Percentiles rank a stretch among this genome's conserved stretches.
These are phyloP conservation scores for Corrigiola litoralis DNA, from an alignment of 179 eudicot genomes.

Conservation along the genomic window DNA sequence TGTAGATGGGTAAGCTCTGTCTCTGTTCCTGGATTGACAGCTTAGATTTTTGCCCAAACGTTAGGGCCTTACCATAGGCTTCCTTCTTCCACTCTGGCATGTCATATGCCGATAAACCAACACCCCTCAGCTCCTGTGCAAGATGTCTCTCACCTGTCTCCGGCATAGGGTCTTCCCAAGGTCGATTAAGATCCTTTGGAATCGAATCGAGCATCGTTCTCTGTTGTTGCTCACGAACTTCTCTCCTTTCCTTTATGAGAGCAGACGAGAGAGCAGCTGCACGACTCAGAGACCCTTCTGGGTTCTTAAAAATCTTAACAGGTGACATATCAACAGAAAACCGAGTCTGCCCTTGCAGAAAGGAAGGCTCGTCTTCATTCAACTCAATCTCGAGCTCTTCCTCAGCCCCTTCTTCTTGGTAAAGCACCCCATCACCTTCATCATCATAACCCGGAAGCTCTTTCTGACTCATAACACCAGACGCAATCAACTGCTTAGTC, in stretches of 20 bases:
- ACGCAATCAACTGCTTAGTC: constrained; percentile 77
- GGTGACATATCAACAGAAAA: constrained; percentile 88
- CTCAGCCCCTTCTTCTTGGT: constrained; percentile 79
- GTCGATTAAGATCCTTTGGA: constrained; percentile 94
- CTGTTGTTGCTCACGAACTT: constrained; percentile 87
- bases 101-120: constrained; percentile 85
- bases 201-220: constrained; percentile 89
- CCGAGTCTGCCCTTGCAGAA: constrained; percentile 71
- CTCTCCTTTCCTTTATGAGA: constrained; percentile 82
- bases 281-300: constrained; percentile 89
- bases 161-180: constrained; percentile 99
- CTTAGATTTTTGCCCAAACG: constrained; percentile 93
- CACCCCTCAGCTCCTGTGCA: constrained; percentile 96
- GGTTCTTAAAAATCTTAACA: constrained; percentile 83
- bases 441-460: constrained; percentile 76
- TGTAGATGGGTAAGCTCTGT: constrained; percentile 87
- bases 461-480: constrained; percentile 72
- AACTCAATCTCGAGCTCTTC: constrained; percentile 89
- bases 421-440: constrained; percentile 68
- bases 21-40: constrained; percentile 92
- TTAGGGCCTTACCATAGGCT: constrained; percentile 74
- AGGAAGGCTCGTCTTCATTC: constrained; percentile 89
- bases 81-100: constrained; percentile 99
- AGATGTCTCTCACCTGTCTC: constrained; percentile 95
- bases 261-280: constrained; percentile 94